Evolutionary conservation across 2,329 filamentous ascomycete genomes (phyloP).

Genomic region (Pseudocercospora vitis): DNA sequence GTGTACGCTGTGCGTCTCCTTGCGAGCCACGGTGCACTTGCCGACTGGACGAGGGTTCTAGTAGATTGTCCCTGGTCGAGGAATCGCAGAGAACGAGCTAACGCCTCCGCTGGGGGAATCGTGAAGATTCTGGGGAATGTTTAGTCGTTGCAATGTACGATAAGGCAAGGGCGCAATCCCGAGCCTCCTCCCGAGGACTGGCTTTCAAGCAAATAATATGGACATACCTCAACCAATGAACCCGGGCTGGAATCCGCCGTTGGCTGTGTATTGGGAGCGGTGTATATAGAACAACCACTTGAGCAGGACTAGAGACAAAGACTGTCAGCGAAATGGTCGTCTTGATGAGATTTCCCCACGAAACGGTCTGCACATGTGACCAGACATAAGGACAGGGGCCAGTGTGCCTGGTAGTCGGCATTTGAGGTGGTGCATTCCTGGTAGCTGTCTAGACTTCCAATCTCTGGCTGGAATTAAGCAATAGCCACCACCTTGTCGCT

Average conservation of each 20-base stretch:
- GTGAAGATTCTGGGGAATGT: constrained; percentile 48
- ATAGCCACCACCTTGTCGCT: constrained; percentile 1
- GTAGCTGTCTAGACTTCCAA: background rate
- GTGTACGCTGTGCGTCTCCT: constrained; percentile 32
- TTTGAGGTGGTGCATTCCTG: constrained; percentile 2
- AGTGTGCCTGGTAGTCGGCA: background rate
- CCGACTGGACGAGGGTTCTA: constrained; percentile 40
- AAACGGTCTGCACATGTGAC: background rate
- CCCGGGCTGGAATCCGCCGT: constrained; percentile 5
- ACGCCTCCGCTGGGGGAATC: constrained; percentile 51
- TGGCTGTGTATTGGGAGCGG: background rate
- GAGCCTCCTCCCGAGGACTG: constrained; percentile 23
- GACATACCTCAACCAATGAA: constrained; percentile 22
- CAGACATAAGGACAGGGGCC: no score
- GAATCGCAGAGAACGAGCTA: constrained; percentile 55
- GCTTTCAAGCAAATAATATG: constrained; percentile 17
- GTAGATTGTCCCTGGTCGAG: constrained; percentile 36
- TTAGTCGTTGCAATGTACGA: constrained; percentile 36
- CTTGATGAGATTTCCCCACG: background rate
- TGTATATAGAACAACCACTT: background rate
- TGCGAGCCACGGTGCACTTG: constrained; percentile 46
- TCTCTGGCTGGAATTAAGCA: constrained; percentile 16
- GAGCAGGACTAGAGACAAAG: background rate
- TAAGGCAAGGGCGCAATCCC: constrained; percentile 36
- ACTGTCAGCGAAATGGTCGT: background rate